Evolutionary conservation across 805 yeast species (phyloP), one percentile per base, ranked within the genome.

Genomic region (Pichia paraexigua): DNA sequence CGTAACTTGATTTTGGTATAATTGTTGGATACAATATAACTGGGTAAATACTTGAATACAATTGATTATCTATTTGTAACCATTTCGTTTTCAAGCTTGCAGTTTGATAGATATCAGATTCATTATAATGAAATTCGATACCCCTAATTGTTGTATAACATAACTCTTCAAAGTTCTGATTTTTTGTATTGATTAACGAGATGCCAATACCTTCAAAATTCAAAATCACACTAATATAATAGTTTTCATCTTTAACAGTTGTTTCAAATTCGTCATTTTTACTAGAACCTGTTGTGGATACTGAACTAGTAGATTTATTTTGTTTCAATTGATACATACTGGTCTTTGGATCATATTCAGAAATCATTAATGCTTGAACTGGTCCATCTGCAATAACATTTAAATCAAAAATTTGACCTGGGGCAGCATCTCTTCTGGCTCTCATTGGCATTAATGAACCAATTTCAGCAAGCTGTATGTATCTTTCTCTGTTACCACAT

Each of bases 301-400:
- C 52, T 0, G 78, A 63, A 0, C 68, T 60, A 20, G 64, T 60
- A 3, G 68, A 59, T 4, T 61, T 58, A 37, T 62, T 65, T 43
- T 71, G 53, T 45, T 61, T 65, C 46, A 83, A 62, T 62, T 85
- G 86, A 64, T 89, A 89, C 63, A 88, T 67, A 64, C 96, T 87
- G 7, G 79, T 75, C 2, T 82, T 78, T 8, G 91, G 85, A 59
- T 88, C 94, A 61, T 88, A 88, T 51, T 87, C 83, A 1, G 95
- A 78, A 4, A 94, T 84, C 5, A 89, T 85, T 56, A 94, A 75
- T 0, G 96, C 84, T 67, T 89, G 97, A 1, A 91, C 82, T 0
- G 97, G 96, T 0, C 98, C 99, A 71, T 94, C 98, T 0, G 97
- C 98, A 42, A 89, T 84, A 18, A 94, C 97, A 62, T 90, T 88